Base-by-base conservation (phyloP, 2,329 filamentous ascomycete species). In the Exophiala bonariae region DNA sequence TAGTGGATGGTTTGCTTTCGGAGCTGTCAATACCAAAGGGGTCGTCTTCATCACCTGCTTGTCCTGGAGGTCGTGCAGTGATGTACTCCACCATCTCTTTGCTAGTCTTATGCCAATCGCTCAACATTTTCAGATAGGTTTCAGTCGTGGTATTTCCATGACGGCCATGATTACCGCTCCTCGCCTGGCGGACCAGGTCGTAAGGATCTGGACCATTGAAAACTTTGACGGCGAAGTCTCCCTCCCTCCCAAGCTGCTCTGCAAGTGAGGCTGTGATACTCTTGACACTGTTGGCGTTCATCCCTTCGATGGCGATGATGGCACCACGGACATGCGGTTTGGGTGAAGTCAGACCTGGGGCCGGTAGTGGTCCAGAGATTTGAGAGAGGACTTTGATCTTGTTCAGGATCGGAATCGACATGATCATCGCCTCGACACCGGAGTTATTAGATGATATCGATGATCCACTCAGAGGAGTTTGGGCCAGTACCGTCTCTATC, bases 231-330 rank as follows among this genome's bases (percentile, higher is more conserved):
- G 65, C 59, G 51, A 77, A 76, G 40, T 78, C 77, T 4, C 70
- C 73, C 52, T 77, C 76, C 31, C 74, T 77, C 38, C 67, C 67
- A 36, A 85, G 65, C 33, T 70, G 71, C 47, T 69, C 73, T 48
- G 71, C 75, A 60, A 95, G 72, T 58, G 83, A 85, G 26, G 76
- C 74, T 44, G 86, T 78, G 16, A 96, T 80, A 14, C 80, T 77
- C 3, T 76, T 70, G 3, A 88, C 83, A 3, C 87, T 80, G 8
- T 79, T 74, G 2, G 71, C 65, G 47, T 85, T 79, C 14, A 85
- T 77, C 1, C 91, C 91, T 66, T 97, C 92, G 20, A 97, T 73
- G 1, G 88, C 86, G 52, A 97, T 84, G 30, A 96, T 79, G 0
- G 87, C 81, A 0, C 92, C 91, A n/a, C 90, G 80, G 5, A 74